Evolutionary conservation across 345 rosid species (phyloP), one percentile per base, ranked within the genome.

Genomic region (Rhodamnia argentea): DNA sequence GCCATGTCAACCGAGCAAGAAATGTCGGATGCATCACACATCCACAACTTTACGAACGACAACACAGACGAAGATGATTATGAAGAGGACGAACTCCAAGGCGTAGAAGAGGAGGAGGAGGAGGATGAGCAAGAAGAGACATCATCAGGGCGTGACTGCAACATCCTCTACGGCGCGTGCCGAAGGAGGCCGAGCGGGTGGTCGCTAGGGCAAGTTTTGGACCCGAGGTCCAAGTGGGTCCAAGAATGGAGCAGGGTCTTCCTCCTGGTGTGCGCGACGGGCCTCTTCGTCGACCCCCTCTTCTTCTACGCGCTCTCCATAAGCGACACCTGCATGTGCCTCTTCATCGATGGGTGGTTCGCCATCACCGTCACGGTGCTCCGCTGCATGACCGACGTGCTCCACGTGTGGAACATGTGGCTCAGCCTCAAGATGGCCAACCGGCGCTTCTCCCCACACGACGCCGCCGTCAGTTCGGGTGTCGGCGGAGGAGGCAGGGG

Each of bases 351-450:
- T 47, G 97, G 99, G 6, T 95, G 98, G 99, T 94, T 96, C 51
- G 96, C 99, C 89, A 92, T 96, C 90, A 92, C 98, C n/a, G 98
- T 97, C 51, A 95, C 98, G 8, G 98, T 89, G 23, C 93, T 97
- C 91, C 94, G 99, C 83, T 97, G 98, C 93, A 94, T 95, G 99
- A 93, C 95, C 50, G 99, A 97, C 89, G 90, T 89, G 27, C 88
- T 97, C 86, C 98, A 97, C 88, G 88, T 96, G 7, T 97, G 98
- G 97, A 96, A 97, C 90, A 93, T 97, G 92, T 97, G 96, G 95
- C 87, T 95, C 83, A 95, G 93, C 83, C 86, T 97, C 86, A 93
- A 91, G 88, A 92, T 95, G 92, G 93, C 95, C 83, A 89, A 88
- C 82, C 89, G 87, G 37, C 59, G 88, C 10, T 20, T n/a, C 55